Evolutionary conservation across 768 basidiomycete species (phyloP).

Genomic region (Coprinopsis cinerea): DNA sequence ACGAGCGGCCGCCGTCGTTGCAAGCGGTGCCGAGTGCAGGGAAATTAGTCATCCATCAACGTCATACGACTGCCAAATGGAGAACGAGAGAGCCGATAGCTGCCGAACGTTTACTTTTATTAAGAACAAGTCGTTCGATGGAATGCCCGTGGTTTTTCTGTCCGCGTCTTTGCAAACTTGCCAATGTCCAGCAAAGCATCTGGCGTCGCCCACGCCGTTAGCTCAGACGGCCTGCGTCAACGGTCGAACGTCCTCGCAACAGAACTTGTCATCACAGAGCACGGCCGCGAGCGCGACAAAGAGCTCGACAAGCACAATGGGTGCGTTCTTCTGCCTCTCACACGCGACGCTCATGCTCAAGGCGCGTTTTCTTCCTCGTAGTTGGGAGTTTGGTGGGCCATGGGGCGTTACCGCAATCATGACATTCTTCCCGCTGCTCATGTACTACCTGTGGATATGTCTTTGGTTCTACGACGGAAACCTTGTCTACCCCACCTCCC

Average conservation of each 20-base stretch:
- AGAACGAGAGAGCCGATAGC: no score
- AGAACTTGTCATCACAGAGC: conserved; percentile 45
- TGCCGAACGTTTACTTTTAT: no score
- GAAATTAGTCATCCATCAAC: no score
- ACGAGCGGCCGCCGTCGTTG: no score
- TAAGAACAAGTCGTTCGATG: conserved; percentile 7
- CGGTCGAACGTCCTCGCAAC: conserved; percentile 11
- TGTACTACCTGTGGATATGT: conserved; percentile 99
- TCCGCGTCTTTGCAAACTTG: background rate
- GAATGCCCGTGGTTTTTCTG: background rate
- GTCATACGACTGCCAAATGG: no score
- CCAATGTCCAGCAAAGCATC: background rate
- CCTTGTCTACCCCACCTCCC: conserved; percentile 61
- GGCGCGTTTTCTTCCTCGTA: conserved; percentile 23
- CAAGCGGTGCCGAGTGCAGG: no score
- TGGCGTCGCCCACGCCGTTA: conserved; percentile 2
- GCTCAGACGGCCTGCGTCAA: conserved; percentile 11
- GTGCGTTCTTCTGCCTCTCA: conserved; percentile 27
- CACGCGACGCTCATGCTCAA: background rate
- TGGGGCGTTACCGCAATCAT: conserved; percentile 90
- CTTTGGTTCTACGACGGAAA: conserved; percentile 93
- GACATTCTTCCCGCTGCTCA: conserved; percentile 86
- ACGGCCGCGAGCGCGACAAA: conserved; percentile 69
- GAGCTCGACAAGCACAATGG: conserved; percentile 64
- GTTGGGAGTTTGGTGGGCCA: conserved; percentile 96